These are phyloP conservation scores for Penicillium lividum DNA, from an alignment of 495 filamentous ascomycete genomes.

Conservation along the genomic window DNA sequence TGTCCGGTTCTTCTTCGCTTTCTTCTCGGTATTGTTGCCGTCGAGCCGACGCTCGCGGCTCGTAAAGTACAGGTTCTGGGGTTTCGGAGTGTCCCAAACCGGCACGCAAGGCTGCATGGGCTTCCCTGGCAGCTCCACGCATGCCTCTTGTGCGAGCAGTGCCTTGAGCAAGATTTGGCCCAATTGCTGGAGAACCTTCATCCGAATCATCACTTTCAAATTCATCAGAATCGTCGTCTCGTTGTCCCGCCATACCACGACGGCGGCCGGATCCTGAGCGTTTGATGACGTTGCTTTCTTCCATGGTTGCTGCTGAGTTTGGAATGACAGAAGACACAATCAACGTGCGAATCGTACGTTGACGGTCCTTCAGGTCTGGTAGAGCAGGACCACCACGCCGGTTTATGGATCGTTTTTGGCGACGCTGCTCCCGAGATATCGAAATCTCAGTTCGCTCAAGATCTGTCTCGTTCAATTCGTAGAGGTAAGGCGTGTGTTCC, in stretches of 20 bases:
- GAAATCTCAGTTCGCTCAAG: conserved; percentile 89
- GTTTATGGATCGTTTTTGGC: conserved; percentile 94
- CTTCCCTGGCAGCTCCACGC: conserved; percentile 79
- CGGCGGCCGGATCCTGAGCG: conserved; percentile 58
- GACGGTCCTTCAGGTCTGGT: conserved; percentile 93
- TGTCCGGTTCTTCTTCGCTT: conserved; percentile 63
- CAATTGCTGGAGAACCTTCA: conserved; percentile 80
- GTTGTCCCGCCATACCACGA: conserved; percentile 45
- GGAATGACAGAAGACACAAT: conserved; percentile 90
- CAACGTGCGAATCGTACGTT: conserved; percentile 84
- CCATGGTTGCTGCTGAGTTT: conserved; percentile 75
- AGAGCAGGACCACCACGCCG: conserved; percentile 90
- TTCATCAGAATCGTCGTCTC: conserved; percentile 81
- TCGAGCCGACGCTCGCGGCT: conserved; percentile 65
- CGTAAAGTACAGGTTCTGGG: conserved; percentile 73
- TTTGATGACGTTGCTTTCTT: conserved; percentile 86
- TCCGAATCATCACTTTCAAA: conserved; percentile 85
- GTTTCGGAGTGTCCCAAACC: conserved; percentile 86
- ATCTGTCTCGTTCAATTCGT: conserved; percentile 89
- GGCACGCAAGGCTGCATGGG: conserved; percentile 69
- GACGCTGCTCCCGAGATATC: conserved; percentile 85
- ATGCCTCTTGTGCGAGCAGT: conserved; percentile 86
- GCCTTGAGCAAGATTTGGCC: conserved; percentile 64
- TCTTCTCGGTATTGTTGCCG: conserved; percentile 69
- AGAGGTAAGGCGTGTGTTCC: conserved; percentile 89